phyloP scores from a whole-genome alignment of 768 basidiomycete genomes.

The Termitomyces sp. region DNA sequence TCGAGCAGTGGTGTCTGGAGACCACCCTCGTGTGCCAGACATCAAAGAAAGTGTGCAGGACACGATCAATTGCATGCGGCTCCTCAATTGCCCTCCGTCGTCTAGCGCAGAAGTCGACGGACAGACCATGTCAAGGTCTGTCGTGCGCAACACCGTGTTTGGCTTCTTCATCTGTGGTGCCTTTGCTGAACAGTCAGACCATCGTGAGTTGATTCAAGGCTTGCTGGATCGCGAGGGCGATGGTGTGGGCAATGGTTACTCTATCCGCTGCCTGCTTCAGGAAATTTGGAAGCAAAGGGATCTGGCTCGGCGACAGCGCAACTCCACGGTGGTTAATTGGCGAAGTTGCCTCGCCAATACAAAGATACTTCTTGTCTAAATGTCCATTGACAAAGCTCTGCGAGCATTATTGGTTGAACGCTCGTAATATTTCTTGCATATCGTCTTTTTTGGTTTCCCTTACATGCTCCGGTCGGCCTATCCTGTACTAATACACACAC shows the following conservation, averaged over 20 bases:
- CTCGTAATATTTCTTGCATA: not conserved
- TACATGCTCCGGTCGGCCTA: not conserved
- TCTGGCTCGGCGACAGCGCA: not conserved
- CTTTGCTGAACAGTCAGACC: conserved; percentile 48
- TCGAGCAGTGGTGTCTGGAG: conserved; percentile 72
- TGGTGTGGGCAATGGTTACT: conserved; percentile 62
- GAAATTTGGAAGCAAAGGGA: conserved; percentile 52
- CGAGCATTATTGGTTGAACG: not conserved
- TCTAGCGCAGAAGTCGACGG: conserved; percentile 9
- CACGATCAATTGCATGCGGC: conserved; percentile 44
- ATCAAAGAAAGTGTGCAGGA: conserved; percentile 53
- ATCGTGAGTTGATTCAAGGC: conserved; percentile 39
- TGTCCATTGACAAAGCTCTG: conserved; percentile 2
- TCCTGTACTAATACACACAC: not conserved
- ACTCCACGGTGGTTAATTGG: conserved; percentile 52
- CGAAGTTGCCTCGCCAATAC: conserved; percentile 47
- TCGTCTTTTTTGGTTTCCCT: not conserved
- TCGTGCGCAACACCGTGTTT: conserved; percentile 78
- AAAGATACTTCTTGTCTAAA: conserved; percentile 58
- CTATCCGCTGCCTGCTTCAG: conserved; percentile 50
- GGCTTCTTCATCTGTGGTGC: conserved; percentile 71
- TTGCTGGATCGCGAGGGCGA: conserved; percentile 52
- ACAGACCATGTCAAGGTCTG: conserved; percentile 40
- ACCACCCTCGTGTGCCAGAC: conserved; percentile 62
- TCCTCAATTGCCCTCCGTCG: conserved; percentile 27